Percentiles rank a stretch among this genome's conserved stretches.
Evolutionary conservation across 2,329 filamentous ascomycete genomes (phyloP).

Genomic region (Cytospora leucostoma): DNA sequence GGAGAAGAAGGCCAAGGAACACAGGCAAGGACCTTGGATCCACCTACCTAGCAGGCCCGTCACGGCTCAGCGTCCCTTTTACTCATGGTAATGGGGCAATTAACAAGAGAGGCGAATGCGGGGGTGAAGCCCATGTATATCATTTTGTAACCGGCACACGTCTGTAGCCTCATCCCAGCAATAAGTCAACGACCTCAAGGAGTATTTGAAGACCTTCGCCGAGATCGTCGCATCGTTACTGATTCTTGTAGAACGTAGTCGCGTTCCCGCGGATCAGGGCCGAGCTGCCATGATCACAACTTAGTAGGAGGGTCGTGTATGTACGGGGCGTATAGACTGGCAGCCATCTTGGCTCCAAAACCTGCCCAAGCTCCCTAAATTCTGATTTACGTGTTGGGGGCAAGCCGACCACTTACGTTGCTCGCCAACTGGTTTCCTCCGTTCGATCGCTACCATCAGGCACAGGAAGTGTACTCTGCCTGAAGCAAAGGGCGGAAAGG

Average conservation of each 20-base stretch:
- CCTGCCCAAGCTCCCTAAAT: background rate
- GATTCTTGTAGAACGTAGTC: background rate
- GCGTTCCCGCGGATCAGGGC: background rate
- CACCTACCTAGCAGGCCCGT: constrained; percentile 85
- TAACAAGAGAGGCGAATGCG: background rate
- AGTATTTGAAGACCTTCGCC: background rate
- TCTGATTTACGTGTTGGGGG: background rate
- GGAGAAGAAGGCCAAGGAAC: constrained; percentile 75
- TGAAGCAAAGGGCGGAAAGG: background rate
- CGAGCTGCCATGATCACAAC: background rate
- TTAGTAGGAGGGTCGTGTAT: background rate
- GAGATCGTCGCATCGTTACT: background rate
- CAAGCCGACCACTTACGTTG: background rate
- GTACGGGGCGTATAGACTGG: background rate
- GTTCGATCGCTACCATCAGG: background rate
- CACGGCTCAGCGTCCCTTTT: constrained; percentile 83
- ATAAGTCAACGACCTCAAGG: background rate
- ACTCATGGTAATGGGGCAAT: constrained; percentile 73
- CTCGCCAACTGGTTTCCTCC: background rate
- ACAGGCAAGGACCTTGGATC: constrained; percentile 78
- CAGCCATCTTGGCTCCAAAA: background rate
- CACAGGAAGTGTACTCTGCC: background rate
- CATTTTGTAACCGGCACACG: background rate
- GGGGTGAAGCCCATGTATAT: background rate
- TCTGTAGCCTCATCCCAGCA: background rate